phyloP scores from a whole-genome alignment of 2,329 filamentous ascomycete species.

The Phialocephala sp. region DNA sequence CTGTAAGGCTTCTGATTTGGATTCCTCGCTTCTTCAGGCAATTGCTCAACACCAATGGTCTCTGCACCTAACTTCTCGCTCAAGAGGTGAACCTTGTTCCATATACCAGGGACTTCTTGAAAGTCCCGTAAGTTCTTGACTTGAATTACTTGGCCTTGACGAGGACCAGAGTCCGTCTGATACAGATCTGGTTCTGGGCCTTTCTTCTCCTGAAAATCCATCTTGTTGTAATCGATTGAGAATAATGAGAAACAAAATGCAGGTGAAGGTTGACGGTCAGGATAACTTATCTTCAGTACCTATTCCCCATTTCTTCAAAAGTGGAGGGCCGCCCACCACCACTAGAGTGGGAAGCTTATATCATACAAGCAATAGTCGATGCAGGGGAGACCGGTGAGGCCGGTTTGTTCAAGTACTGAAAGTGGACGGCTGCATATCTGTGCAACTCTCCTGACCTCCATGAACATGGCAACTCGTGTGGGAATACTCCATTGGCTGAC shows the following conservation, averaged over 20 bases:
- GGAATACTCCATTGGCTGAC: background rate
- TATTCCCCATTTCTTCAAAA: constrained; percentile 6
- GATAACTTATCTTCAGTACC: background rate
- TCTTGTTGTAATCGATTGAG: background rate
- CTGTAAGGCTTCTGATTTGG: constrained; percentile 22
- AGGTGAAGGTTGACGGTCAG: background rate
- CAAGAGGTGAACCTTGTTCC: constrained; percentile 17
- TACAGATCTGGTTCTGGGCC: constrained; percentile 12
- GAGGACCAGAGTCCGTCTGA: constrained; percentile 20
- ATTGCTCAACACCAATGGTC: constrained; percentile 20
- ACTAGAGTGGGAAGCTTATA: constrained; percentile 1
- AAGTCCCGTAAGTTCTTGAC: constrained; percentile 16
- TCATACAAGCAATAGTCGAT: background rate
- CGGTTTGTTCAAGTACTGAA: background rate
- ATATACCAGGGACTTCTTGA: constrained; percentile 13
- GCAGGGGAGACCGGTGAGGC: background rate
- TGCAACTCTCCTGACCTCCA: background rate
- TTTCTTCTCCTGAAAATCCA: constrained; percentile 12
- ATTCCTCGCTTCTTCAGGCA: constrained; percentile 23
- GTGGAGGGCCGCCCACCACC: constrained; percentile 4
- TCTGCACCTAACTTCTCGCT: constrained; percentile 21
- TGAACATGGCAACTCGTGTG: background rate
- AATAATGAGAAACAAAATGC: background rate
- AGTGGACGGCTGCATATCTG: background rate
- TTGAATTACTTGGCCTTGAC: constrained; percentile 11